Conservation (phyloP, 495 filamentous ascomycete species). For the Aspergillus ostianus region DNA sequence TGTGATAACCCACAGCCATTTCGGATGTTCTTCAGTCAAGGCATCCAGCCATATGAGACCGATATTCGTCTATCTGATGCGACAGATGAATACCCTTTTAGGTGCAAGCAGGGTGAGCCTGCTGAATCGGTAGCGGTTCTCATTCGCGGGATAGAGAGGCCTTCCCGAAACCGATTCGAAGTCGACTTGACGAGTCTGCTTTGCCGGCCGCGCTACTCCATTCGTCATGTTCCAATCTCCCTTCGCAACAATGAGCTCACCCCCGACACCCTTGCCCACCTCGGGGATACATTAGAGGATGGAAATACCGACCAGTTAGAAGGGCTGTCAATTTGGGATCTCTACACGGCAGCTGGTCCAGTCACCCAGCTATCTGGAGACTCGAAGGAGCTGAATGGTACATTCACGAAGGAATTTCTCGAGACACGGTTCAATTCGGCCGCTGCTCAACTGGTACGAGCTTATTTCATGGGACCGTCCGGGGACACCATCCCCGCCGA, state of each 20-base stretch:
- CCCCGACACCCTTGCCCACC: background rate
- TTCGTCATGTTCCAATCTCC: background rate
- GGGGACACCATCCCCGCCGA: background rate
- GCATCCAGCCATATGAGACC: background rate
- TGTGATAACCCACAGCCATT: background rate
- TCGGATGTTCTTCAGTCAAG: background rate
- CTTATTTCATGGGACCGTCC: background rate
- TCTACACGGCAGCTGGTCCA: too few species aligned
- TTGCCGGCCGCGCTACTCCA: background rate
- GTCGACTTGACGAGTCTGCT: background rate
- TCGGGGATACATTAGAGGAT: background rate
- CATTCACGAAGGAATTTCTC: constrained; percentile 1
- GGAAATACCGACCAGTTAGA: too few species aligned
- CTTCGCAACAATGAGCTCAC: background rate
- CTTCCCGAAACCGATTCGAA: background rate
- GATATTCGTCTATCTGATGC: too few species aligned
- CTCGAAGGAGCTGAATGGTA: background rate
- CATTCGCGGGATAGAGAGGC: background rate
- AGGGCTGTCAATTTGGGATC: too few species aligned
- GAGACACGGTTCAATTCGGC: background rate
- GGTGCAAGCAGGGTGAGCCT: background rate
- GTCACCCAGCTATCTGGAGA: too few species aligned
- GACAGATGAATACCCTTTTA: background rate
- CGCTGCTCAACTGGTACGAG: background rate
- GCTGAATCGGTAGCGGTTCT: background rate